Conservation (phyloP, 805 yeast genomes). For the Sugiyamaella valdiviana region DNA sequence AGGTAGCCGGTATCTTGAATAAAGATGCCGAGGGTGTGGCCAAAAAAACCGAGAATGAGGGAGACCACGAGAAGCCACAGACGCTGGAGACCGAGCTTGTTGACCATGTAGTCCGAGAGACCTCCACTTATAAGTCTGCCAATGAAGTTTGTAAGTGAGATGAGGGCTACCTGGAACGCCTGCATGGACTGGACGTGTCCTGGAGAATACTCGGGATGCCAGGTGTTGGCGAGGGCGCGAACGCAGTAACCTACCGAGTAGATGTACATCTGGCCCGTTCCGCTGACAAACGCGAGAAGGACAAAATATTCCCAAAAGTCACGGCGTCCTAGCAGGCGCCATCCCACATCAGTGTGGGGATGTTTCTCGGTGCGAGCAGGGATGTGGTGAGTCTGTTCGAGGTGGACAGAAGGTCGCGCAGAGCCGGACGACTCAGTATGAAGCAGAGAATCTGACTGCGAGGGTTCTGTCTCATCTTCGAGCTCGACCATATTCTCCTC, state of each 20-base stretch:
- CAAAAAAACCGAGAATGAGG: slow-evolving; percentile 38
- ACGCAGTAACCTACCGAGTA: slow-evolving; percentile 68
- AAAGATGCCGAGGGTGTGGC: slow-evolving; percentile 45
- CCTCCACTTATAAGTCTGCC: slow-evolving; percentile 63
- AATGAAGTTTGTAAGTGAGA: slow-evolving; percentile 58
- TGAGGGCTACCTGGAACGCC: slow-evolving; percentile 61
- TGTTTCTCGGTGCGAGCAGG: not conserved
- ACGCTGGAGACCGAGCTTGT: slow-evolving; percentile 42
- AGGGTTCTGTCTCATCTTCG: not conserved
- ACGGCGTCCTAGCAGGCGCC: slow-evolving; percentile 24
- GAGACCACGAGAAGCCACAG: slow-evolving; percentile 54
- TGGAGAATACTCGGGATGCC: slow-evolving; percentile 13
- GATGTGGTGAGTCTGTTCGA: not conserved
- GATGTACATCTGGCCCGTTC: slow-evolving; percentile 66
- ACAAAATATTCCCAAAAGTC: slow-evolving; percentile 48
- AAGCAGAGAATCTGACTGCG: not conserved
- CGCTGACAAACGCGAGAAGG: slow-evolving; percentile 51
- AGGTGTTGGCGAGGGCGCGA: slow-evolving; percentile 35
- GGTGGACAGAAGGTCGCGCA: not conserved
- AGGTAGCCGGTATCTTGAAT: slow-evolving; percentile 26
- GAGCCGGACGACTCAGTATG: not conserved
- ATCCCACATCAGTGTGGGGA: slow-evolving; percentile 1
- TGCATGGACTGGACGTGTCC: slow-evolving; percentile 44
- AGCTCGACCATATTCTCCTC: slow-evolving; percentile 1
- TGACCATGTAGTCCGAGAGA: slow-evolving; percentile 52